Evolutionary conservation across 768 basidiomycete species (phyloP).

Genomic region (Leucosporidium yakuticum): DNA sequence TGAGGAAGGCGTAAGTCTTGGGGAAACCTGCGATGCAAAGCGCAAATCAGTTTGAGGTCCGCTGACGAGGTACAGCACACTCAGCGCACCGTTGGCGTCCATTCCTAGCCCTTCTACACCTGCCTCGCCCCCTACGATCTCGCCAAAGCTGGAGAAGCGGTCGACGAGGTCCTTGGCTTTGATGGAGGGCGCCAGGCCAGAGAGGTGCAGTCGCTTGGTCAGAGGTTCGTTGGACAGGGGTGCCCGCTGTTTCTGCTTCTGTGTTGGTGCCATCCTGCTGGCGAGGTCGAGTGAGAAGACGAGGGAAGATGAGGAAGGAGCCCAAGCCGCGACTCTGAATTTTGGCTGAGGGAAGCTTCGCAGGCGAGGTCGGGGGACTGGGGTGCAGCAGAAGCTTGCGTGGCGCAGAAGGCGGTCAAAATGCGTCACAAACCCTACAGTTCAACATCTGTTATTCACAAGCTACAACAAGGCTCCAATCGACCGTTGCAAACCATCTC

Average conservation of each 20-base stretch:
- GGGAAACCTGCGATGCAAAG: slow-evolving; percentile 12
- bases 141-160: slow-evolving; percentile 30
- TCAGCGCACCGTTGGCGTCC: slow-evolving; percentile 4
- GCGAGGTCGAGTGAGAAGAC: too few species aligned
- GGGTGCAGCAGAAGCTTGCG: too few species aligned
- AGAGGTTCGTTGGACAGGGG: slow-evolving; percentile 9
- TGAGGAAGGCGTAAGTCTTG: slow-evolving; percentile 27
- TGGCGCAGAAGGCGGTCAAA: too few species aligned
- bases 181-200: slow-evolving; percentile 18
- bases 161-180: slow-evolving; percentile 21
- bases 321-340: too few species aligned
- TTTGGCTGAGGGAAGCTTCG: too few species aligned
- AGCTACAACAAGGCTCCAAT: too few species aligned
- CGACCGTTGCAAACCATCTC: too few species aligned
- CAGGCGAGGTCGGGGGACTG: too few species aligned
- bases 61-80: not conserved
- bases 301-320: too few species aligned
- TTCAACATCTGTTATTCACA: too few species aligned
- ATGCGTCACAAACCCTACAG: too few species aligned
- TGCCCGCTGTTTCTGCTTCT: not conserved
- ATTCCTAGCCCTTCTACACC: slow-evolving; percentile 22
- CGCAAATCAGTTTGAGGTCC: not conserved
- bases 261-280: not conserved
- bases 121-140: slow-evolving; percentile 4
- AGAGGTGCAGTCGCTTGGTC: slow-evolving; percentile 29